These are phyloP conservation scores for Hypoxylon sp. DNA, from an alignment of 2,329 filamentous ascomycete species.

Conservation along the genomic window DNA sequence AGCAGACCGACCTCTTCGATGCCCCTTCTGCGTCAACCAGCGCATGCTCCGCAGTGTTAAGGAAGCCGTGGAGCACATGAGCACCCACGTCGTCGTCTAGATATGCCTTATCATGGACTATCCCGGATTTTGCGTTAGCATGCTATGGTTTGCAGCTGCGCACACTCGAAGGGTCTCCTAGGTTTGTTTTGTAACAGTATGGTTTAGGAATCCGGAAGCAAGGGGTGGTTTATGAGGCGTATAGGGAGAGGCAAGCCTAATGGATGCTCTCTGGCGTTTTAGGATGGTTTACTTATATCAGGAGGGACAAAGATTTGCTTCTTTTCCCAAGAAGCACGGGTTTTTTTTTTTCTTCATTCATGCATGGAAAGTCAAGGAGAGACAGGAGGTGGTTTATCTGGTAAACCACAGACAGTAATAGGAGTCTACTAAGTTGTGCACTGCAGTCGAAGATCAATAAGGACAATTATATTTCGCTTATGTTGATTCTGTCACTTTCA, in stretches of 20 bases:
- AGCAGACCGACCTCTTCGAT: slow-evolving; percentile 64
- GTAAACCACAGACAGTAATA: background rate
- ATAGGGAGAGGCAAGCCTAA: background rate
- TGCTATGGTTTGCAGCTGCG: background rate
- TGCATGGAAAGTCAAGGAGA: background rate
- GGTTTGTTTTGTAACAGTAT: background rate
- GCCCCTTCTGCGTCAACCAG: slow-evolving; percentile 71
- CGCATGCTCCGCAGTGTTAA: slow-evolving; percentile 70
- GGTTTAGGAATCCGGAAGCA: background rate
- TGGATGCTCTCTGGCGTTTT: background rate
- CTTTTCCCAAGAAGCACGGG: background rate
- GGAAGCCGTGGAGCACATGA: slow-evolving; percentile 72
- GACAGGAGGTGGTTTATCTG: background rate
- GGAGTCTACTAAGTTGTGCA: background rate
- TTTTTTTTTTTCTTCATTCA: too few species aligned
- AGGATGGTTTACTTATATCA: background rate
- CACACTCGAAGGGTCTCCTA: background rate
- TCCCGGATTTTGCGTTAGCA: background rate
- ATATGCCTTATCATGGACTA: background rate
- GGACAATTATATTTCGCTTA: background rate
- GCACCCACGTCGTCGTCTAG: slow-evolving; percentile 69
- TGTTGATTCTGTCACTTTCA: background rate
- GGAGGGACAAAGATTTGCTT: background rate
- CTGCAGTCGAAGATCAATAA: too few species aligned
- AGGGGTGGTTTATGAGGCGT: background rate